Evolutionary conservation across 352 stramenopile species (phyloP).

Genomic region (Pythium oligandrum): DNA sequence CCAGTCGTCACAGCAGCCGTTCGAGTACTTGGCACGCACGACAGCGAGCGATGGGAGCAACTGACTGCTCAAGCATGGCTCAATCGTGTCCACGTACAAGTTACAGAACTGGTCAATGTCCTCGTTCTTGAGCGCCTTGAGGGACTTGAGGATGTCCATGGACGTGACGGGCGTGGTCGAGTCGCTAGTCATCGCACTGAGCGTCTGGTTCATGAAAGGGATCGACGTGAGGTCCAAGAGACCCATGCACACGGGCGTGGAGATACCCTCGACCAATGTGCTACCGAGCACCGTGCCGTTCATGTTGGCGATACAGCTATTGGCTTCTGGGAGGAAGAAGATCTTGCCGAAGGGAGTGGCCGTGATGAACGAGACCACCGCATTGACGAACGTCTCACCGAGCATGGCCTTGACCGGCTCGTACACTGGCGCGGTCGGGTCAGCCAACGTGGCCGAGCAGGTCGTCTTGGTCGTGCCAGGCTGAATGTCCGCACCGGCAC

Average conservation of each 20-base stretch:
- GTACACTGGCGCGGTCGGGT: slow-evolving; percentile 21
- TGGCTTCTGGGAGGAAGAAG: slow-evolving; percentile 35
- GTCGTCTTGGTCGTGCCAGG: neutral
- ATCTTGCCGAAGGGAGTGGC: slow-evolving; percentile 28
- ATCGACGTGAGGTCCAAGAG: slow-evolving; percentile 30
- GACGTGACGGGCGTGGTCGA: slow-evolving; percentile 16
- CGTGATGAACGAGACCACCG: slow-evolving; percentile 19
- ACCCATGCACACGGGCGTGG: slow-evolving; percentile 28
- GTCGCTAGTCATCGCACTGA: slow-evolving; percentile 12
- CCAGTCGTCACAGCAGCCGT: slow-evolving; percentile 55
- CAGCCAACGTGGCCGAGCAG: slow-evolving; percentile 19
- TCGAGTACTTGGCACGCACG: slow-evolving; percentile 36
- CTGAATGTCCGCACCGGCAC: neutral
- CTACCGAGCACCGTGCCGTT: slow-evolving; percentile 41
- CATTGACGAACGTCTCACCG: slow-evolving; percentile 12
- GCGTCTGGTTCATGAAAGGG: slow-evolving; percentile 44
- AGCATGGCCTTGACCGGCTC: slow-evolving; percentile 15
- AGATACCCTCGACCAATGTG: slow-evolving; percentile 25
- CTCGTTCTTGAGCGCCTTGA: slow-evolving; percentile 22
- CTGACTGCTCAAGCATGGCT: slow-evolving; percentile 47
- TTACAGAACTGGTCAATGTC: slow-evolving; percentile 50
- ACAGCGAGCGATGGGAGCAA: slow-evolving; percentile 48
- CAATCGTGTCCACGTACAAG: slow-evolving; percentile 35
- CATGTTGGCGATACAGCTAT: slow-evolving; percentile 56
- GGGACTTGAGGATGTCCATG: slow-evolving; percentile 21